Percentiles rank a stretch among this genome's conserved stretches.
phyloP scores from a whole-genome alignment of 2,329 filamentous ascomycete species.

The Nigrospora oryzae region DNA sequence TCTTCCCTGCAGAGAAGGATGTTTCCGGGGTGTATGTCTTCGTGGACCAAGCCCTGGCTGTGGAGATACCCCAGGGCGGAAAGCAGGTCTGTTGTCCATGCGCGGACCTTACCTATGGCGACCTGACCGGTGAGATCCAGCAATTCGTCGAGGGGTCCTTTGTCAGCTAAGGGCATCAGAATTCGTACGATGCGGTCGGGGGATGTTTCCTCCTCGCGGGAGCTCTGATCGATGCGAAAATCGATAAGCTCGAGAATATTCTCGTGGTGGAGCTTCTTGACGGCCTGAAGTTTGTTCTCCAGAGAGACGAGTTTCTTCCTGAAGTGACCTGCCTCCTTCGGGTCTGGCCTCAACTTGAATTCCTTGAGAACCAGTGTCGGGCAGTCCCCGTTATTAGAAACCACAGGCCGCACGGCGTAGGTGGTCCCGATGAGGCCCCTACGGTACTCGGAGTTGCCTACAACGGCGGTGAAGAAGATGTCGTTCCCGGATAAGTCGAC shows the following conservation, averaged over 20 bases:
- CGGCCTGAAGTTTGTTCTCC: slow-evolving; percentile 65
- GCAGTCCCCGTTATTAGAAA: slow-evolving; percentile 43
- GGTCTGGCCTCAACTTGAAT: slow-evolving; percentile 47
- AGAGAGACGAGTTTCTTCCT: slow-evolving; percentile 70
- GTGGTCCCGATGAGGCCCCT: slow-evolving; percentile 59
- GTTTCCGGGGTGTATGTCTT: slow-evolving; percentile 72
- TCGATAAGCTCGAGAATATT: slow-evolving; percentile 75
- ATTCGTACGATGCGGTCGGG: slow-evolving; percentile 64
- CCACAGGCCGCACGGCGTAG: slow-evolving; percentile 64
- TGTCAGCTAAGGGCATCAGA: slow-evolving; percentile 69
- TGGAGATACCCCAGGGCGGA: slow-evolving; percentile 85
- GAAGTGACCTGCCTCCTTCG: slow-evolving; percentile 52
- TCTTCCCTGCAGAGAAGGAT: slow-evolving; percentile 66
- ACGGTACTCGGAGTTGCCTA: slow-evolving; percentile 58
- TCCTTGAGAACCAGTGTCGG: slow-evolving; percentile 69
- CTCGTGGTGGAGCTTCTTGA: slow-evolving; percentile 67
- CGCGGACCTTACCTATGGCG: slow-evolving; percentile 65
- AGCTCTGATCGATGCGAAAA: slow-evolving; percentile 62
- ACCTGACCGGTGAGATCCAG: slow-evolving; percentile 71
- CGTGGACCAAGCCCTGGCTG: slow-evolving; percentile 74
- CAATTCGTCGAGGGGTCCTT: slow-evolving; percentile 74
- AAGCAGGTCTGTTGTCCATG: slow-evolving; percentile 87
- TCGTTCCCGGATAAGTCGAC: slow-evolving; percentile 56
- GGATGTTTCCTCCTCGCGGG: slow-evolving; percentile 27
- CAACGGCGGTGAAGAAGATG: slow-evolving; percentile 62